Evolutionary conservation across 1,139 yeast species (phyloP).

Genomic region (Geotrichum phurueaensis): DNA sequence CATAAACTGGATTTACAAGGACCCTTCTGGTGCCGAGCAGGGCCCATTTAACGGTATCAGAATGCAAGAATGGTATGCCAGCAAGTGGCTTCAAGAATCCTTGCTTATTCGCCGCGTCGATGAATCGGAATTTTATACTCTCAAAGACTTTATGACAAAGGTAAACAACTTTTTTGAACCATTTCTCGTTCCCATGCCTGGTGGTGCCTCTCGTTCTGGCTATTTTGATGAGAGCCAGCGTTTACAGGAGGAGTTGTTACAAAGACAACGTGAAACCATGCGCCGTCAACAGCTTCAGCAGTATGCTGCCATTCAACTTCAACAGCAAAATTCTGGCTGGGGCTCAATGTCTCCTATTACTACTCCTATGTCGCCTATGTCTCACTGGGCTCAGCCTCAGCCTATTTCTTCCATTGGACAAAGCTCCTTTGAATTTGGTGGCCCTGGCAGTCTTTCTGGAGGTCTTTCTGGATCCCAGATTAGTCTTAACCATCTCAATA

Average conservation of each 20-base stretch:
- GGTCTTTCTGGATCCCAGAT: constrained; percentile 16
- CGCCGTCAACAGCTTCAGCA: constrained; percentile 24
- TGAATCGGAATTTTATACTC: constrained; percentile 32
- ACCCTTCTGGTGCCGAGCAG: constrained; percentile 63
- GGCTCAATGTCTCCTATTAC: constrained; percentile 19
- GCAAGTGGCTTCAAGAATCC: constrained; percentile 54
- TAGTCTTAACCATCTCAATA: constrained; percentile 14
- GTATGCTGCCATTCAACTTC: constrained; percentile 20
- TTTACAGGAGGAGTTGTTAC: constrained; percentile 19
- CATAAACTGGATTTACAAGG: constrained; percentile 67
- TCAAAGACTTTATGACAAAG: constrained; percentile 31
- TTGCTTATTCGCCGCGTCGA: constrained; percentile 50
- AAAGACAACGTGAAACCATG: constrained; percentile 20
- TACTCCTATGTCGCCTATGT: constrained; percentile 21
- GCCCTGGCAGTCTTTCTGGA: not conserved
- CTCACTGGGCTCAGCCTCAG: constrained; percentile 23
- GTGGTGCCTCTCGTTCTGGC: constrained; percentile 10
- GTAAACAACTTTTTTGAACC: constrained; percentile 54
- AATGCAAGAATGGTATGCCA: constrained; percentile 76
- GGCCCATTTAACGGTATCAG: constrained; percentile 72
- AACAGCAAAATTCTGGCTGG: constrained; percentile 16
- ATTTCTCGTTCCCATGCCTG: constrained; percentile 52
- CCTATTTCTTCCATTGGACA: constrained; percentile 10
- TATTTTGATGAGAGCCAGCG: constrained; percentile 17
- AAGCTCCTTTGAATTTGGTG: constrained; percentile 13